These are phyloP conservation scores for Arctium minus DNA, from an alignment of 129 eudicot genomes.

Conservation along the genomic window DNA sequence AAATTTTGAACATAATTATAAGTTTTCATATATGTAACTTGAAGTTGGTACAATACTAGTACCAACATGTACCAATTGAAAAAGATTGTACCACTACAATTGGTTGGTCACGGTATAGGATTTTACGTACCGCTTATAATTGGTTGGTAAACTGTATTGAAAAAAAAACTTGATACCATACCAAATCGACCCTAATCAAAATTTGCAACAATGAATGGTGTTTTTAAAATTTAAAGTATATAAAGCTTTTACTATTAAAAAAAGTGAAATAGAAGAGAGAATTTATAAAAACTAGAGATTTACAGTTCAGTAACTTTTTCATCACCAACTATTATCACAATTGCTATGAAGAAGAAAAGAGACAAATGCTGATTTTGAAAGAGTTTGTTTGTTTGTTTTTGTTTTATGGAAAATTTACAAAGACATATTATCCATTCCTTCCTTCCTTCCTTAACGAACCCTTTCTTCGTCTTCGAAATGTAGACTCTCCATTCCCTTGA, in stretches of 20 bases:
- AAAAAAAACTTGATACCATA: too few relatives aligned
- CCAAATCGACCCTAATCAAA: too few relatives aligned
- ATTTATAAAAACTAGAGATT: conserved; percentile 25
- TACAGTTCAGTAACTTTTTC: conserved; percentile 25
- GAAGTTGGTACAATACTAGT: too few relatives aligned
- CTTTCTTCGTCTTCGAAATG: conserved; percentile 69
- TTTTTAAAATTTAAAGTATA: too few relatives aligned
- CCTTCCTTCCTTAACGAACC: conserved; percentile 24
- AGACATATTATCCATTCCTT: neutral
- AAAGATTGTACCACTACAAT: too few relatives aligned
- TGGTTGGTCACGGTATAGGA: too few relatives aligned
- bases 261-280: neutral
- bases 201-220: too few relatives aligned
- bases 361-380: neutral
- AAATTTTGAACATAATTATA: too few relatives aligned
- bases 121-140: too few relatives aligned
- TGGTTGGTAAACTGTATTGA: too few relatives aligned
- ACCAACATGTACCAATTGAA: too few relatives aligned
- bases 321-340: conserved; percentile 16
- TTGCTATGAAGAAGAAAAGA: conserved; percentile 15
- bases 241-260: conserved; percentile 5
- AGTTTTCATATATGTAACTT: too few relatives aligned
- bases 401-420: conserved; percentile 38
- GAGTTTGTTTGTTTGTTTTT: neutral
- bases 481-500: conserved; percentile 73